phyloP scores from a whole-genome alignment of 176 grass and related monocot genomes.

The Thalia dealbata region DNA sequence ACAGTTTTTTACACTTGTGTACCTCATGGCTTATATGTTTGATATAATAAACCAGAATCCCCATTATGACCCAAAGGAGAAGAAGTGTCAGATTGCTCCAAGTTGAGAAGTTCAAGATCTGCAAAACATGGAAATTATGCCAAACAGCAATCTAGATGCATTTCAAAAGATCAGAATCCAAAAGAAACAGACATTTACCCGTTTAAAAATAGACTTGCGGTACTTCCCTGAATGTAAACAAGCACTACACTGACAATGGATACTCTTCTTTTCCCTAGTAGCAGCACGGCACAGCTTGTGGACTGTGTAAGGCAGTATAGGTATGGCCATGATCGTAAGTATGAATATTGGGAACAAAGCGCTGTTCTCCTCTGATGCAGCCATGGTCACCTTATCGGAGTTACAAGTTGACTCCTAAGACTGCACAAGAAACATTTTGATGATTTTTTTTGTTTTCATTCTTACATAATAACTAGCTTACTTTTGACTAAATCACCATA shows the following conservation, averaged over 20 bases:
- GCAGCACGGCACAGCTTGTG: slow-evolving; percentile 40
- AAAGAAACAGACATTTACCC: slow-evolving; percentile 22
- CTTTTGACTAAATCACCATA: too few relatives aligned
- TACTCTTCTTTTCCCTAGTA: slow-evolving; percentile 65
- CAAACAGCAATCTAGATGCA: not conserved
- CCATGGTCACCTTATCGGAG: slow-evolving; percentile 35
- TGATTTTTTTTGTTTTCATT: not conserved
- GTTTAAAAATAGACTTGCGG: slow-evolving; percentile 91
- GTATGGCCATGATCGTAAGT: slow-evolving; percentile 91
- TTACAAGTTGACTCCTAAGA: not conserved
- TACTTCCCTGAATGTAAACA: slow-evolving; percentile 89
- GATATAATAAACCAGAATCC: slow-evolving; percentile 89
- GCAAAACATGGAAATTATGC: not conserved
- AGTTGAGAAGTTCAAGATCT: slow-evolving; percentile 99
- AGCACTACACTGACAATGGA: slow-evolving; percentile 77
- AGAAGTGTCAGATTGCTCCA: slow-evolving; percentile 79
- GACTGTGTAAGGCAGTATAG: slow-evolving; percentile 90
- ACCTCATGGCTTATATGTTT: slow-evolving; percentile 88
- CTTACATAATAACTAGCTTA: too few relatives aligned
- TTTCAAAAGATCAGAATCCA: not conserved
- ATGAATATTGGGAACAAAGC: slow-evolving; percentile 94
- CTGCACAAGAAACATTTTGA: not conserved
- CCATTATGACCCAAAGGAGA: slow-evolving; percentile 81
- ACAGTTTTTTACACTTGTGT: not conserved
- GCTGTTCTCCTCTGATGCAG: slow-evolving; percentile 77